A percentile compares a stretch with the other conserved stretches of the same genome.
Evolutionary conservation across 805 yeast species (phyloP).

Genomic region (Pichia sporocuriosa): DNA sequence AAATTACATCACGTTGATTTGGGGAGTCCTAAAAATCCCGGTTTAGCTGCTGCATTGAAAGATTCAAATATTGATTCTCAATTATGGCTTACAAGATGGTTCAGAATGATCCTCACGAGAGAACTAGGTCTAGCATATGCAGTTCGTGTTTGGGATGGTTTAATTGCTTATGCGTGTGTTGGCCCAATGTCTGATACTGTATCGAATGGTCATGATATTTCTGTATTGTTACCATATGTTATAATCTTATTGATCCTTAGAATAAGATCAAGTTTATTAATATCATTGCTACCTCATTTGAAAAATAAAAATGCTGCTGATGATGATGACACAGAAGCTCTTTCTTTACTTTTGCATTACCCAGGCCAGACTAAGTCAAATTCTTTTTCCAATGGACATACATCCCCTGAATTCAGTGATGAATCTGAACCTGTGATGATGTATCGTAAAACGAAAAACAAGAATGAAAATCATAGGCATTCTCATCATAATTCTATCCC

Average conservation of each 20-base stretch:
- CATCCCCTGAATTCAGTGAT: background rate
- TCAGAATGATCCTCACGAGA: slow-evolving; percentile 39
- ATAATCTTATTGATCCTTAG: slow-evolving; percentile 34
- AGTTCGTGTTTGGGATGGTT: slow-evolving; percentile 43
- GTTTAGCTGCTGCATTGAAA: slow-evolving; percentile 12
- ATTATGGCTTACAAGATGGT: slow-evolving; percentile 49
- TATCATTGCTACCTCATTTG: slow-evolving; percentile 2
- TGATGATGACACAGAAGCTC: slow-evolving; percentile 45
- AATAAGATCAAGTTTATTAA: slow-evolving; percentile 11
- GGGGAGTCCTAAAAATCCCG: slow-evolving; percentile 7
- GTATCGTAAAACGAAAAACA: slow-evolving; percentile 1
- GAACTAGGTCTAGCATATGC: slow-evolving; percentile 38
- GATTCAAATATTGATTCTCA: slow-evolving; percentile 37
- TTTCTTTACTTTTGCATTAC: slow-evolving; percentile 43
- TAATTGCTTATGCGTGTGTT: slow-evolving; percentile 26
- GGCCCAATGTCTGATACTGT: slow-evolving; percentile 7
- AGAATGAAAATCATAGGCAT: background rate
- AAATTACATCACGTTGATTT: slow-evolving; percentile 42
- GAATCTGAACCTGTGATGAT: slow-evolving; percentile 7
- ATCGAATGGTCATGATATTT: slow-evolving; percentile 10
- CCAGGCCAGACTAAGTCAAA: too few species aligned
- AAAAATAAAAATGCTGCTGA: background rate
- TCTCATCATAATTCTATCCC: background rate
- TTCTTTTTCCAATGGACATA: slow-evolving; percentile 12
- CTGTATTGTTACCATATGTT: slow-evolving; percentile 33